Percentiles rank a stretch among this genome's conserved stretches.
These are phyloP conservation scores for Cystobasidium onofrii DNA, from an alignment of 768 basidiomycete species.

Conservation along the genomic window DNA sequence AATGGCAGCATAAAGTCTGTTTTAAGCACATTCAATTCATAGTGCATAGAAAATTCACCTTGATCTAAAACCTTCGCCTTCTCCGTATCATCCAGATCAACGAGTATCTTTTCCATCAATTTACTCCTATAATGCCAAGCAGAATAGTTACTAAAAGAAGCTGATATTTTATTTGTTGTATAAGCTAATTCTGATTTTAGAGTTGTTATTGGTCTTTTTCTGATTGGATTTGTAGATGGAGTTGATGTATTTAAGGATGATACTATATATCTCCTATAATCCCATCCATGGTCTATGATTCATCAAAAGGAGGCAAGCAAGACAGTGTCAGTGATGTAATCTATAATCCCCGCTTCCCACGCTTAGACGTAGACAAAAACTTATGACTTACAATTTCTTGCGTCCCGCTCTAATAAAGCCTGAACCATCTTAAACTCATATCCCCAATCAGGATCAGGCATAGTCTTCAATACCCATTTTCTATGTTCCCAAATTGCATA, in stretches of 20 bases:
- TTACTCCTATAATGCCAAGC: constrained; percentile 89
- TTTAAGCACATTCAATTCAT: no score
- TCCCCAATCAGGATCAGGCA: constrained; percentile 73
- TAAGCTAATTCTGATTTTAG: constrained; percentile 64
- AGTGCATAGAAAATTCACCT: constrained; percentile 49
- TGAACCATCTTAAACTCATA: constrained; percentile 79
- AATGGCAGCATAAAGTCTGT: no score
- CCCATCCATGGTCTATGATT: constrained; percentile 97
- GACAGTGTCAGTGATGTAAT: no score
- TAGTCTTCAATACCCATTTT: constrained; percentile 81
- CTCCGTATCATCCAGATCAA: constrained; percentile 49
- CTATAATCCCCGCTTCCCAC: no score
- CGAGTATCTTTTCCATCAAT: constrained; percentile 51
- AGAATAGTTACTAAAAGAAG: constrained; percentile 94
- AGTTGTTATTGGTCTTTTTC: constrained; percentile 44
- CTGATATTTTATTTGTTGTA: constrained; percentile 80
- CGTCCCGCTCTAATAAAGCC: constrained; percentile 81
- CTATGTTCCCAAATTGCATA: constrained; percentile 99
- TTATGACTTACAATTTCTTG: constrained; percentile 76
- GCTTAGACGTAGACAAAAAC: no score
- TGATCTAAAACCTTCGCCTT: constrained; percentile 56
- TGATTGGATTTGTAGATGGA: background rate
- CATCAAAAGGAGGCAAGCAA: no score
- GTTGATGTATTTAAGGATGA: constrained; percentile 53
- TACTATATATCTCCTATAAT: constrained; percentile 80